Evolutionary conservation across 176 grass and related monocot genomes (phyloP), one percentile per base, ranked within the genome.

Genomic region (Typha latifolia): DNA sequence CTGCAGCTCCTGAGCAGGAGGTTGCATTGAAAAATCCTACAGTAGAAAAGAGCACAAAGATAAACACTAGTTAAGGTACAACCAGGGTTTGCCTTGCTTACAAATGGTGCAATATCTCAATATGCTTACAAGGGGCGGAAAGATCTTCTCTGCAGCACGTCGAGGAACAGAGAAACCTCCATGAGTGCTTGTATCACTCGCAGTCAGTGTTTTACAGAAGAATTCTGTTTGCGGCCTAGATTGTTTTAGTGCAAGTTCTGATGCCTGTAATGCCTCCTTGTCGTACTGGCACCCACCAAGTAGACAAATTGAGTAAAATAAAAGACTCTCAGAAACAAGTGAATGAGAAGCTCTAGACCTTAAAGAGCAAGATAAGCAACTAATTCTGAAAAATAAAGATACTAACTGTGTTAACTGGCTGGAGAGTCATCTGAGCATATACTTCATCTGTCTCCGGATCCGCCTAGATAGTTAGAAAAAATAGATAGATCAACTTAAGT

Each of bases 341-440:
- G 37, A 43, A 43, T 43, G 37, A 43, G 37, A 10, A 10, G 37
- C 9, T 43, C 37, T 43, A 43, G 37, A 43, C 6, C 9, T 43
- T 43, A 59, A 77, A 49, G 14, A 52, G 61, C 49, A 19, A 49
- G 4, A 27, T 12, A 27, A 72, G 55, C 29, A 3, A 32, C 32
- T 1, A 73, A 26, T 77, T 15, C 2, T 10, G 43, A 24, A 20
- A 80, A 80, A 62, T 61, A 52, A 13, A 49, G 61, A 62, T 74
- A 72, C 89, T 90, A 69, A 99, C 95, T 31, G 86, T 80, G 69
- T 84, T 99, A 63, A 99, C 95, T 63, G 95, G 95, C 68, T 99
- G 95, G 68, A 99, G 89, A 72, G 89, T 99, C 95, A 99, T 99
- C 69, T 99, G 95, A n/a, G 95, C 89, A 67, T 99, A 99, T 48